A percentile compares a stretch with the other conserved stretches of the same genome.
phyloP scores from a whole-genome alignment of 257 asterid genomes.

The Eustoma russellianum region DNA sequence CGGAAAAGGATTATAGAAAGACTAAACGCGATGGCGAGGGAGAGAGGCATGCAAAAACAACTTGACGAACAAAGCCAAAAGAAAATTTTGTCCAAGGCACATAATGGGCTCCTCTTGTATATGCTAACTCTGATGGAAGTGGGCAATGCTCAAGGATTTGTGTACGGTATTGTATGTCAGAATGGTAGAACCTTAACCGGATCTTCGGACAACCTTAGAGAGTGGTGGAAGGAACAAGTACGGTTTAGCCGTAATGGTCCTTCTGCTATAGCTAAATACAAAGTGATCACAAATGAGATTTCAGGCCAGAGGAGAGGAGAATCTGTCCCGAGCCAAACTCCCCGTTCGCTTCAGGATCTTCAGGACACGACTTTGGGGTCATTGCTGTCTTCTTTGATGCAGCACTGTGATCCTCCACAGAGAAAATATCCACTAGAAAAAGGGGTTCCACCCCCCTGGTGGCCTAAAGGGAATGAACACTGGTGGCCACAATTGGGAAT shows the following conservation, averaged over 20 bases:
- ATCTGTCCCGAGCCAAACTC: too few species aligned
- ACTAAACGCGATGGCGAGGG: neutral
- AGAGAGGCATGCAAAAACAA: constrained; percentile 18
- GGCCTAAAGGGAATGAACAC: constrained; percentile 61
- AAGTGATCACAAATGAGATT: too few species aligned
- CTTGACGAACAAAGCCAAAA: constrained; percentile 14
- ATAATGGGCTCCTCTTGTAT: constrained; percentile 47
- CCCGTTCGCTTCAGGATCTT: constrained; percentile 27
- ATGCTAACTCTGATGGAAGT: constrained; percentile 65
- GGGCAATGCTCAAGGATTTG: constrained; percentile 58
- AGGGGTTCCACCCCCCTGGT: constrained; percentile 56
- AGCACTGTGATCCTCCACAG: constrained; percentile 61
- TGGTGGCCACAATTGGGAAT: constrained; percentile 44
- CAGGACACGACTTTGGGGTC: constrained; percentile 62
- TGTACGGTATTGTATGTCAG: constrained; percentile 57
- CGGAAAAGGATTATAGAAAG: constrained; percentile 29
- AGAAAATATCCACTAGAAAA: constrained; percentile 49
- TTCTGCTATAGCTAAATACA: constrained; percentile 20
- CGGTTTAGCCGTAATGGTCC: constrained; percentile 39
- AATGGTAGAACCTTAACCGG: constrained; percentile 50
- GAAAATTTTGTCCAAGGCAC: constrained; percentile 50
- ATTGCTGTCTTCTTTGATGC: constrained; percentile 49
- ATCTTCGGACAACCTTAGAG: constrained; percentile 46
- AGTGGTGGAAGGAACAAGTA: constrained; percentile 63
- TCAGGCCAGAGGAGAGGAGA: too few species aligned